Percentiles rank a stretch among this genome's conserved stretches.
Evolutionary conservation across 2,329 filamentous ascomycete species (phyloP).

Genomic region (Hymenoscyphus salicellus): DNA sequence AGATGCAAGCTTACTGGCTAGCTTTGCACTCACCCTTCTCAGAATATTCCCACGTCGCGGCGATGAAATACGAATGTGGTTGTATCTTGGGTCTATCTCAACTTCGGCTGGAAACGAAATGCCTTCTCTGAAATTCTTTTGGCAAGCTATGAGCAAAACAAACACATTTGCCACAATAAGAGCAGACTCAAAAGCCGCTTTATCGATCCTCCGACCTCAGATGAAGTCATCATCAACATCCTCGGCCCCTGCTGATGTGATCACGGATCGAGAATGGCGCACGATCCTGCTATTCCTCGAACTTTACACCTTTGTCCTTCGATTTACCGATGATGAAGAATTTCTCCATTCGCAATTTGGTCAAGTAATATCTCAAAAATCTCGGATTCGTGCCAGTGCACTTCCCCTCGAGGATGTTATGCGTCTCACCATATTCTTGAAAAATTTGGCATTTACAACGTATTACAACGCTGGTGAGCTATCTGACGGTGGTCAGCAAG

Average conservation of each 20-base stretch:
- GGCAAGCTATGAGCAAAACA: conserved; percentile 63
- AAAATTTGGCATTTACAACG: conserved; percentile 83
- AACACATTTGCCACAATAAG: conserved; percentile 55
- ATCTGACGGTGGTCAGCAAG: conserved; percentile 40
- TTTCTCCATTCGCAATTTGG: conserved; percentile 60
- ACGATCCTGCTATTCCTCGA: conserved; percentile 88
- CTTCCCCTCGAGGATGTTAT: conserved; percentile 70
- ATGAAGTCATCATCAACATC: conserved; percentile 16
- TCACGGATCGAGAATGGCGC: conserved; percentile 66
- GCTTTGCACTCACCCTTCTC: conserved; percentile 81
- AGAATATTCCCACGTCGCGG: conserved; percentile 77
- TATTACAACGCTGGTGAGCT: conserved; percentile 79
- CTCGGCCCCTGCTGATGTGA: conserved; percentile 16
- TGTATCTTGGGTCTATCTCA: conserved; percentile 65
- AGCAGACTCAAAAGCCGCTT: conserved; percentile 54
- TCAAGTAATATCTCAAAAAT: conserved; percentile 41
- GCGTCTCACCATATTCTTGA: conserved; percentile 75
- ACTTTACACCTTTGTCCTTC: conserved; percentile 86
- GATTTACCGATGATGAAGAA: conserved; percentile 94
- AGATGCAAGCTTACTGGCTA: conserved; percentile 72
- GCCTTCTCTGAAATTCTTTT: conserved; percentile 80
- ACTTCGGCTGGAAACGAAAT: conserved; percentile 39
- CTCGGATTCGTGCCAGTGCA: conserved; percentile 59
- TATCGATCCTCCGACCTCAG: conserved; percentile 45
- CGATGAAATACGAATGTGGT: conserved; percentile 91